phyloP scores from a whole-genome alignment of 768 basidiomycete species.

The Lepiota subincarnata region DNA sequence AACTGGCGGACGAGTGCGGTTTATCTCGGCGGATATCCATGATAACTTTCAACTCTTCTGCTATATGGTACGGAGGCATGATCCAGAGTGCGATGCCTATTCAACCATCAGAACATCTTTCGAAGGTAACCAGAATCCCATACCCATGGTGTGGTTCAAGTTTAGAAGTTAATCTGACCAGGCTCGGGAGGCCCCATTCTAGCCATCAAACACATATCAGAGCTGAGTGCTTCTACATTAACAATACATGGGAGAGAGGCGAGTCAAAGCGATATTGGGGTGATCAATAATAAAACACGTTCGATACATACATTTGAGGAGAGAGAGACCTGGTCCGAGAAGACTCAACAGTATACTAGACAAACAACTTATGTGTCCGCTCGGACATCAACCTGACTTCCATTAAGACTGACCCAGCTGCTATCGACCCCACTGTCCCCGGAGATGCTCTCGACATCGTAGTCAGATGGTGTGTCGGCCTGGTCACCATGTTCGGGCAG shows the following conservation, averaged over 20 bases:
- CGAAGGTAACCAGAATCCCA: no score
- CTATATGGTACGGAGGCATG: constrained; percentile 48
- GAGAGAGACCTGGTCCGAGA: background rate
- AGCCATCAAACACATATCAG: no score
- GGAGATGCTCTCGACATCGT: constrained; percentile 62
- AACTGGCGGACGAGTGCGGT: constrained; percentile 36
- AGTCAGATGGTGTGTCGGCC: constrained; percentile 55
- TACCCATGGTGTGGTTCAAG: no score
- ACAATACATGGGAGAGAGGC: no score
- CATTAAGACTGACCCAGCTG: constrained; percentile 69
- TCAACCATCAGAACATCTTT: background rate
- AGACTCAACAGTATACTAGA: background rate
- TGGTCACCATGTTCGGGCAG: constrained; percentile 20
- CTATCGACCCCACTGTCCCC: constrained; percentile 46
- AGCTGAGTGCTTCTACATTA: no score
- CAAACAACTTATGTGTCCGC: background rate
- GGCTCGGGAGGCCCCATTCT: no score
- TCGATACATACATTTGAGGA: constrained; percentile 1
- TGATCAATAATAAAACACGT: background rate
- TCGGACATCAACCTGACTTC: background rate
- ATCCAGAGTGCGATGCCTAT: constrained; percentile 58
- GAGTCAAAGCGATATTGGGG: no score
- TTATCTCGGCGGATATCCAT: constrained; percentile 37
- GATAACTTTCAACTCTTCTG: constrained; percentile 37
- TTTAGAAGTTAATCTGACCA: no score